Evolutionary conservation across 2,329 filamentous ascomycete genomes (phyloP).

Genomic region (Epichloe sp.): DNA sequence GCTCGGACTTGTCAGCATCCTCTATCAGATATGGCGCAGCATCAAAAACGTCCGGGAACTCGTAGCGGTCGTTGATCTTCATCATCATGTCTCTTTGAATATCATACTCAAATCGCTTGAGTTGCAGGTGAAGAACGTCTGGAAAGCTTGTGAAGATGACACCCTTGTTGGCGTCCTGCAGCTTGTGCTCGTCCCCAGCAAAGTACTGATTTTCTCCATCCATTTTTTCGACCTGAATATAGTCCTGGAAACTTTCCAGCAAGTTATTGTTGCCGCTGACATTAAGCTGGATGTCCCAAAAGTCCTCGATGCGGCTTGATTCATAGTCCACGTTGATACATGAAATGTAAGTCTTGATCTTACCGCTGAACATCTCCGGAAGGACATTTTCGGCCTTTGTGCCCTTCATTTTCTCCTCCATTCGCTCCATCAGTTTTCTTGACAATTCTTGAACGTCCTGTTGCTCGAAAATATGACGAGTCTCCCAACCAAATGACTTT

Average conservation of each 20-base stretch:
- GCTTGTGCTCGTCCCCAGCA: conserved; percentile 74
- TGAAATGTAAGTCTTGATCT: conserved; percentile 96
- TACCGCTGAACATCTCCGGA: conserved; percentile 85
- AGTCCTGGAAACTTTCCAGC: conserved; percentile 90
- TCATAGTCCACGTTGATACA: conserved; percentile 98
- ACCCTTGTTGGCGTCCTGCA: conserved; percentile 94
- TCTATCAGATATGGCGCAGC: conserved; percentile 78
- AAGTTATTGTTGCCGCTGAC: conserved; percentile 88
- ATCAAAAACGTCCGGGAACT: conserved; percentile 75
- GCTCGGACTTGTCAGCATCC: conserved; percentile 73
- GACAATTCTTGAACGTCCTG: conserved; percentile 97
- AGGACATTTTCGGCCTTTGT: conserved; percentile 83
- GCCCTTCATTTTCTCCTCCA: conserved; percentile 97
- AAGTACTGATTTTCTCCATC: conserved; percentile 98
- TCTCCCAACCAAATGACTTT: conserved; percentile 96
- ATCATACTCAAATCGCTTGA: conserved; percentile 98
- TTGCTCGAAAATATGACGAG: conserved; percentile 93
- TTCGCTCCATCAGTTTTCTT: conserved; percentile 89
- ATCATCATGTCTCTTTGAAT: conserved; percentile 94
- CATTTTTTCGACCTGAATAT: conserved; percentile 90
- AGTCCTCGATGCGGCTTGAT: conserved; percentile 89
- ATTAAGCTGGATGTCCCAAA: conserved; percentile 98
- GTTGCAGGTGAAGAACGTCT: conserved; percentile 82
- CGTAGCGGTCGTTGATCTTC: conserved; percentile 92
- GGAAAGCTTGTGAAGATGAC: conserved; percentile 96